These are phyloP conservation scores for Baorangia bicolor DNA, from an alignment of 768 basidiomycete species.

Conservation along the genomic window DNA sequence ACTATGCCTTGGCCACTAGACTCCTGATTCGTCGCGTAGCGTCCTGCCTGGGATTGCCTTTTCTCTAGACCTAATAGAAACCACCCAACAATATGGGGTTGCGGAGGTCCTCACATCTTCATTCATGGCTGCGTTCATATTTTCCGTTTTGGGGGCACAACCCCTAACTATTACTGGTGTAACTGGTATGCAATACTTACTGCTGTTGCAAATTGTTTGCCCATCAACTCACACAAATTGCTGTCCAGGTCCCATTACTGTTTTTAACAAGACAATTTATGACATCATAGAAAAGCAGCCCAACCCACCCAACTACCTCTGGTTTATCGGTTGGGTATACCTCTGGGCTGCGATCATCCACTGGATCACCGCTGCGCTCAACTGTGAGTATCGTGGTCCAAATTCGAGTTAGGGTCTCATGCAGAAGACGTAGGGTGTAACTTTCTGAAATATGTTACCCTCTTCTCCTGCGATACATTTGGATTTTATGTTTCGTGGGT, in stretches of 20 bases:
- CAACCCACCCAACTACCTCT: constrained; percentile 72
- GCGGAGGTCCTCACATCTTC: constrained; percentile 80
- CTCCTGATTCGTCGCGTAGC: constrained; percentile 34
- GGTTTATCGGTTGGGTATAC: constrained; percentile 92
- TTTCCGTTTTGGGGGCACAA: constrained; percentile 85
- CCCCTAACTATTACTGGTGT: constrained; percentile 92
- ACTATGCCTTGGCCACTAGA: background rate
- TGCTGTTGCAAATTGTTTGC: background rate
- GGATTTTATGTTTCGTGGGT: constrained; percentile 93
- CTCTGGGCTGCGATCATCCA: constrained; percentile 86
- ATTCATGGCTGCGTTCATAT: constrained; percentile 88
- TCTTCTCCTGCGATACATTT: constrained; percentile 90
- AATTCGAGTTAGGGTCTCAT: background rate
- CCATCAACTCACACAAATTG: background rate
- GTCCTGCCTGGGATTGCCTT: constrained; percentile 92
- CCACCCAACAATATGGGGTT: constrained; percentile 86
- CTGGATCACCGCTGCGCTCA: constrained; percentile 76
- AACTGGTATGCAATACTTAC: constrained; percentile 50
- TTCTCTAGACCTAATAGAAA: constrained; percentile 88
- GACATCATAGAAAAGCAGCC: constrained; percentile 60
- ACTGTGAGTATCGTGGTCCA: constrained; percentile 49
- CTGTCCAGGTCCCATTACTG: constrained; percentile 77
- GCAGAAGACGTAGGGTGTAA: constrained; percentile 58
- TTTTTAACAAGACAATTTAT: constrained; percentile 89
- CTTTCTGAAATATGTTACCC: constrained; percentile 82